Evolutionary conservation across 306 rosid species (phyloP).

Genomic region (Erythrophleum fordii): DNA sequence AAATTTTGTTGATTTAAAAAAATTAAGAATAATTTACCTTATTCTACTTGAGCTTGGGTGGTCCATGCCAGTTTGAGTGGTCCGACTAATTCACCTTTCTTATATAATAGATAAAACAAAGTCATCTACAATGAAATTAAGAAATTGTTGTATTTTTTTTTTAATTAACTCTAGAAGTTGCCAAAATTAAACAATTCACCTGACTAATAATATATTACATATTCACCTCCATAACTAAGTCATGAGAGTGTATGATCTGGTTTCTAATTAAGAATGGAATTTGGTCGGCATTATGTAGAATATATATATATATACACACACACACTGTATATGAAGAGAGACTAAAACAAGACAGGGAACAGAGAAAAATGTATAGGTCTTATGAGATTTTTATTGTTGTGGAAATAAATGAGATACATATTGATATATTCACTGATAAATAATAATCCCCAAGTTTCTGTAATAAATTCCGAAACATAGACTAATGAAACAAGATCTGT

Average conservation of each 20-base stretch:
- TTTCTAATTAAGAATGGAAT: neutral
- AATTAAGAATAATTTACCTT: too few species aligned
- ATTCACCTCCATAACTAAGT: neutral
- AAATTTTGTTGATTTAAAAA: neutral
- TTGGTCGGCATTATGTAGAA: neutral
- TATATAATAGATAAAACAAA: neutral
- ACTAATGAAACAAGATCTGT: slow-evolving; percentile 49
- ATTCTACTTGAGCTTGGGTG: neutral
- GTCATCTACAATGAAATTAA: neutral
- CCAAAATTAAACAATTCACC: neutral
- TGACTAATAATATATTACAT: neutral
- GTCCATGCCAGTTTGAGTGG: neutral
- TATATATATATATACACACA: neutral
- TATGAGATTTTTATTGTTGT: neutral
- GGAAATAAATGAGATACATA: neutral
- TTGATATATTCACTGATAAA: neutral
- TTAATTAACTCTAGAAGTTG: neutral
- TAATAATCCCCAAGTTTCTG: slow-evolving; percentile 2
- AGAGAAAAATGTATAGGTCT: neutral
- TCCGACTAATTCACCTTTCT: neutral
- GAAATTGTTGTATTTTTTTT: neutral
- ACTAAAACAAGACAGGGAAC: neutral
- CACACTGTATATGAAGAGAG: neutral
- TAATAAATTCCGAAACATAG: slow-evolving; percentile 38
- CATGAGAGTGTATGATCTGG: neutral